Conservation (phyloP, 2,329 filamentous ascomycete species). For the Monosporascus sp. region DNA sequence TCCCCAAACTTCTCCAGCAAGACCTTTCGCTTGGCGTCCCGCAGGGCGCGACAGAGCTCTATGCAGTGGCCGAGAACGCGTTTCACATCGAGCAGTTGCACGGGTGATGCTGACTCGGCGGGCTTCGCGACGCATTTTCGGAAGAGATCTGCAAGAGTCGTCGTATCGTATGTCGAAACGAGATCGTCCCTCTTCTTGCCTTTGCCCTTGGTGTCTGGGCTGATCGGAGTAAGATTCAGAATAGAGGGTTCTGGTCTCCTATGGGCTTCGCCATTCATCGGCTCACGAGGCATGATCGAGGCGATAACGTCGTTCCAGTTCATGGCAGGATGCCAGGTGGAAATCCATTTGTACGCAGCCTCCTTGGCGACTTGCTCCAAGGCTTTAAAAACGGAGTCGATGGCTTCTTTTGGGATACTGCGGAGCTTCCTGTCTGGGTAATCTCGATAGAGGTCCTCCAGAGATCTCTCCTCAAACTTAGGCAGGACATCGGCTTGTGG, state of each 20-base stretch:
- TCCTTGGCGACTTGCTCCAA: constrained; percentile 12
- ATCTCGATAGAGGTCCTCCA: constrained; percentile 15
- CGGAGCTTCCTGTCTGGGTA: constrained; percentile 13
- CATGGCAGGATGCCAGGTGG: constrained; percentile 13
- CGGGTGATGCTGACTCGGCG: neutral
- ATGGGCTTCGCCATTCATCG: neutral
- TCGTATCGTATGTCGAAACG: neutral
- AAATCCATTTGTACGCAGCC: constrained; percentile 13
- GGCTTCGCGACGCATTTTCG: constrained; percentile 4
- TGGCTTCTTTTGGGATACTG: constrained; percentile 2
- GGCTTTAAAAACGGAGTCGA: constrained; percentile 3
- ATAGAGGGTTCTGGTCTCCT: neutral
- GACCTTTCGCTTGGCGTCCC: constrained; percentile 7
- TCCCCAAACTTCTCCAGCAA: constrained; percentile 8
- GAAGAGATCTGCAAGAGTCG: constrained; percentile 8
- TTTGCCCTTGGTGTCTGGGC: neutral
- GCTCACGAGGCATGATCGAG: neutral
- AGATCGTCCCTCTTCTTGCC: neutral
- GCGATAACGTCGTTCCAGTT: constrained; percentile 6
- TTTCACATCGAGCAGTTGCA: constrained; percentile 5
- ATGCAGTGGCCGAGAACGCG: constrained; percentile 10
- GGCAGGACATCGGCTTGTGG: neutral
- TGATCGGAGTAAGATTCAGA: neutral
- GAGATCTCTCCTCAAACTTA: constrained; percentile 1
- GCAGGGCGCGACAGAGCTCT: constrained; percentile 11